A percentile compares a stretch with the other conserved stretches of the same genome.
phyloP scores from a whole-genome alignment of 139 green algal species.

The Ettlia oleoabundans region DNA sequence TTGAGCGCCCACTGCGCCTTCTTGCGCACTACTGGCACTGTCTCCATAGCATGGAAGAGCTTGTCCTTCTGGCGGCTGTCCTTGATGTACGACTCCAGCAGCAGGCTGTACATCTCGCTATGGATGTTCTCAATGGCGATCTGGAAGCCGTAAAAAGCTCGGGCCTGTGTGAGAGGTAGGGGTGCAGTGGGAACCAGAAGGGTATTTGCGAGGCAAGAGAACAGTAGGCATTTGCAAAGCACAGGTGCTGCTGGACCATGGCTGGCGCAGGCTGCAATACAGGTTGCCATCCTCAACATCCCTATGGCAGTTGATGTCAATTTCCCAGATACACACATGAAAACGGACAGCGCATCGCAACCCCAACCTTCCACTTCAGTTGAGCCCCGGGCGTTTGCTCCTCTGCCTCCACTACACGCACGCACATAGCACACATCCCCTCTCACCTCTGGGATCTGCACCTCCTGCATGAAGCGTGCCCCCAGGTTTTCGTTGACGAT shows the following conservation, averaged over 20 bases:
- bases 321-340: no score
- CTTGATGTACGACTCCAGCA: constrained; percentile 98
- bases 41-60: constrained; percentile 97
- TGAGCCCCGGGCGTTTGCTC: not conserved
- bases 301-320: no score
- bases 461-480: constrained; percentile 93
- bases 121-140: constrained; percentile 99
- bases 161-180: no score
- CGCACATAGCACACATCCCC: not conserved
- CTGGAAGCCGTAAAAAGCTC: constrained; percentile 99
- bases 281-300: no score
- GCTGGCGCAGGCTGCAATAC: no score
- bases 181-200: no score
- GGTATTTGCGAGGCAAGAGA: no score
- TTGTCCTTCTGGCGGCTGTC: constrained; percentile 69
- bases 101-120: constrained; percentile 98
- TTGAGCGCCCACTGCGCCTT: constrained; percentile 98
- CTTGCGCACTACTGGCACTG: constrained; percentile 84
- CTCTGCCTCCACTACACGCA: not conserved
- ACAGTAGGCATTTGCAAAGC: no score
- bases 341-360: no score
- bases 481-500: constrained; percentile 99
- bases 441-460: constrained; percentile 91
- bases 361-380: no score
- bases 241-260: no score